Evolutionary conservation across 495 filamentous ascomycete species (phyloP).

Genomic region (Penicillium flavigenum): DNA sequence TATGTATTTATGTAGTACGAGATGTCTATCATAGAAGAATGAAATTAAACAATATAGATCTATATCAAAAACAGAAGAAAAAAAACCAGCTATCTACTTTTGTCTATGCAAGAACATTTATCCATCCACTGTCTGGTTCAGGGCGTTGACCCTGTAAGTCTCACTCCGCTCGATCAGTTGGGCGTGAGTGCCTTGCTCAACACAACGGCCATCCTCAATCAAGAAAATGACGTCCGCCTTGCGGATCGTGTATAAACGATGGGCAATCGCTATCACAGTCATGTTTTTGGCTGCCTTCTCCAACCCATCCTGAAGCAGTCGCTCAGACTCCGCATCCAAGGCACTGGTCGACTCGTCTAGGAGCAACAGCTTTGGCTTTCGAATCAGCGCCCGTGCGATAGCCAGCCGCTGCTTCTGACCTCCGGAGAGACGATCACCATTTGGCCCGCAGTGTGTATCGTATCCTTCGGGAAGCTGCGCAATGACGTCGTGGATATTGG

Average conservation of each 20-base stretch:
- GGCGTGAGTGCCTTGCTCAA: conserved; percentile 63
- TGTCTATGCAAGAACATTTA: background rate
- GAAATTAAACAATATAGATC: background rate
- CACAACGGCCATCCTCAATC: conserved; percentile 60
- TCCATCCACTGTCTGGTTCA: conserved; percentile 19
- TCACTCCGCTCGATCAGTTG: conserved; percentile 53
- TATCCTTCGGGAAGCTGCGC: conserved; percentile 57
- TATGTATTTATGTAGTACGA: background rate
- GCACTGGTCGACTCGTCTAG: conserved; percentile 75
- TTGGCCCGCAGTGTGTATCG: conserved; percentile 58
- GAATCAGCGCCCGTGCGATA: conserved; percentile 70
- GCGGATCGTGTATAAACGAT: conserved; percentile 68
- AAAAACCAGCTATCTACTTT: background rate
- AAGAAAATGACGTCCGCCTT: conserved; percentile 73
- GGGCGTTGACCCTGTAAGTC: conserved; percentile 48
- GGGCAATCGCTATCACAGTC: conserved; percentile 72
- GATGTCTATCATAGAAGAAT: background rate
- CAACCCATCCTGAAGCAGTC: conserved; percentile 64
- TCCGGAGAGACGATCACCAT: conserved; percentile 61
- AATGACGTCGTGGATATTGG: conserved; percentile 58
- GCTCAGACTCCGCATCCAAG: conserved; percentile 71
- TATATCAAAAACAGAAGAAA: background rate
- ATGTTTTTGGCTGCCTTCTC: conserved; percentile 62
- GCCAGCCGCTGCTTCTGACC: conserved; percentile 73
- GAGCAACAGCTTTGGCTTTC: conserved; percentile 64